phyloP scores from a whole-genome alignment of 2,329 filamentous ascomycete genomes.

The Fusarium staphyleae region DNA sequence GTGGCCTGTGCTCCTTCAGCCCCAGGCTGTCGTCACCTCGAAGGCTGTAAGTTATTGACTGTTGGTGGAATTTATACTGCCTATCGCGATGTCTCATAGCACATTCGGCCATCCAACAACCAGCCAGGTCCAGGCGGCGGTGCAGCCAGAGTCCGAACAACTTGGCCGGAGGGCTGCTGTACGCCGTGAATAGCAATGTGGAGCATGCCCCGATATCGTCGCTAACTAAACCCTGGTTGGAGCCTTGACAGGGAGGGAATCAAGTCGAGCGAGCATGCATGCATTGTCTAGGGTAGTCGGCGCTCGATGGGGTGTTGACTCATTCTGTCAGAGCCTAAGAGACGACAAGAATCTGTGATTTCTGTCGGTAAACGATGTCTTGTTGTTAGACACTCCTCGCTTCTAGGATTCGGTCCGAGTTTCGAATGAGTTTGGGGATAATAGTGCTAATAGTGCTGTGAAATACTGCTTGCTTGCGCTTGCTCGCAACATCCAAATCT shows the following conservation, averaged over 20 bases:
- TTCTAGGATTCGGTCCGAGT: not conserved
- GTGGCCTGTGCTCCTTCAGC: not conserved
- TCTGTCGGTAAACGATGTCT: too few species aligned
- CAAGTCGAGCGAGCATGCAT: too few species aligned
- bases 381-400: not conserved
- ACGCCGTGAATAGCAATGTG: conserved; percentile 2
- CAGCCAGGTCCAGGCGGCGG: conserved; percentile 16
- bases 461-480: not conserved
- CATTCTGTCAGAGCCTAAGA: not conserved
- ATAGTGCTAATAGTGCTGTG: too few species aligned
- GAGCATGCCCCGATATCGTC: not conserved
- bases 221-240: too few species aligned
- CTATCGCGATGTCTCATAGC: conserved; percentile 11
- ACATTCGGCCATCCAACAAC: conserved; percentile 19
- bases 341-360: too few species aligned
- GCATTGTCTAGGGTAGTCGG: too few species aligned
- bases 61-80: too few species aligned
- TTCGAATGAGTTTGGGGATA: too few species aligned
- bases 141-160: conserved; percentile 13
- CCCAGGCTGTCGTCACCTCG: not conserved
- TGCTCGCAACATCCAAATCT: too few species aligned
- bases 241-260: too few species aligned
- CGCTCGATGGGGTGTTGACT: too few species aligned
- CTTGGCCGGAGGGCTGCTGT: conserved; percentile 8
- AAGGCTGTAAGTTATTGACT: too few species aligned